phyloP scores from a whole-genome alignment of 345 rosid genomes.

The Carallia brachiata region DNA sequence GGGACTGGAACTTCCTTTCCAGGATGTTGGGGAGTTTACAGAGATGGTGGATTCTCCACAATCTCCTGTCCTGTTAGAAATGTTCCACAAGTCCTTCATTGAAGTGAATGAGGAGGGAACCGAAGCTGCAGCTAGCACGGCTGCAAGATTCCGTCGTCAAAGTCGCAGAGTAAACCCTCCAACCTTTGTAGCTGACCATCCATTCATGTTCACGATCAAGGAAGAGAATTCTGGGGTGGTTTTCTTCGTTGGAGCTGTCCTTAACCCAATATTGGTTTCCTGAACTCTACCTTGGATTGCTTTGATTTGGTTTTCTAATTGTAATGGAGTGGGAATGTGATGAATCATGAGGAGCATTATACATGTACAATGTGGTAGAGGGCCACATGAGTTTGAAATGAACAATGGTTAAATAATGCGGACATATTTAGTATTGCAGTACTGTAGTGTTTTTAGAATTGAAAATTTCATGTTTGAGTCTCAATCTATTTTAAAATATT shows the following conservation, averaged over 20 bases:
- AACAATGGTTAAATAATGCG: too few species aligned
- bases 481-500: too few species aligned
- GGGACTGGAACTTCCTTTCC: conserved; percentile 25
- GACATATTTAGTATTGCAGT: too few species aligned
- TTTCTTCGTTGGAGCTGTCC: conserved; percentile 30
- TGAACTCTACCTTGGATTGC: conserved; percentile 1
- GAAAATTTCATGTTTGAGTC: too few species aligned
- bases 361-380: too few species aligned
- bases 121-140: conserved; percentile 31
- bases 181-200: conserved; percentile 34
- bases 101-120: conserved; percentile 42
- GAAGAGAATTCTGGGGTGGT: conserved; percentile 21
- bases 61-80: conserved; percentile 9
- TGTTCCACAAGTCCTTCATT: conserved; percentile 33
- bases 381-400: too few species aligned
- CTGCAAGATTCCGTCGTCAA: not conserved
- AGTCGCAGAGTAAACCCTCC: not conserved
- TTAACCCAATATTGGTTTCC: conserved; percentile 21
- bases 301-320: too few species aligned
- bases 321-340: too few species aligned
- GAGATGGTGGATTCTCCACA: conserved; percentile 25
- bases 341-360: too few species aligned
- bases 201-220: conserved; percentile 25
- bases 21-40: conserved; percentile 11
- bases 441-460: too few species aligned